Base-by-base conservation (phyloP, 805 yeast genomes). In the Jamesozyma piceae region DNA sequence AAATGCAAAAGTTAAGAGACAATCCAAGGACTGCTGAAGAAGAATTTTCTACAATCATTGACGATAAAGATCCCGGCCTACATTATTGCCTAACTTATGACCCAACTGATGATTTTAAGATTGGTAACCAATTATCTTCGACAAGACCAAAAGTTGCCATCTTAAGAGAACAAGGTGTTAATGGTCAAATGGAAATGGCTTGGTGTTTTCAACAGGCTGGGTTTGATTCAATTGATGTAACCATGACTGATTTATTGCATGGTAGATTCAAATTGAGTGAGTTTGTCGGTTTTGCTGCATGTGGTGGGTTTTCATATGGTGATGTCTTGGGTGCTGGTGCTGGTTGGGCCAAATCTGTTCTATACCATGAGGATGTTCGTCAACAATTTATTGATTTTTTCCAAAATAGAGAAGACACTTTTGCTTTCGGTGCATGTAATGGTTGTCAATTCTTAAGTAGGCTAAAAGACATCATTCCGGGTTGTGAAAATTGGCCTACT, bases 261-360 rank as follows among this genome's bases (percentile, higher is more conserved):
- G 95, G 95, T 35, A 73, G 70, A 54, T 82, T 82, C 29, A 63
- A 78, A 17, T 72, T 92, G 50, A 80, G 78, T 56, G 82, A 77
- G 36, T 92, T 92, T 64, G 86, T 81, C 39, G 98, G 98, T 48
- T 55, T 92, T 38, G 97, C 97, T 35, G 97, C 97, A 3, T 94
- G 98, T 68, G 98, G 98, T 66, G 98, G 98, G 14, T 92, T 92
- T 72, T 87, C 97, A 1, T 92, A 89, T 59, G 98, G 98, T 73
- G 98, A 92, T 66, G 98, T 92, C 38, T 72, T 92, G 46, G 98
- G 98, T 53, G 98, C 98, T 29, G 98, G 96, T 61, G 83, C 90
- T 42, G 98, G 98, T 45, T 92, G 98, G 98, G 98, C 98, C 45
- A 88, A 87, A 59, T 86, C 97, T 15, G 95, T 92, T 9, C 68